Base-by-base conservation (phyloP, 805 yeast species). In the Kuraishia floccosa region DNA sequence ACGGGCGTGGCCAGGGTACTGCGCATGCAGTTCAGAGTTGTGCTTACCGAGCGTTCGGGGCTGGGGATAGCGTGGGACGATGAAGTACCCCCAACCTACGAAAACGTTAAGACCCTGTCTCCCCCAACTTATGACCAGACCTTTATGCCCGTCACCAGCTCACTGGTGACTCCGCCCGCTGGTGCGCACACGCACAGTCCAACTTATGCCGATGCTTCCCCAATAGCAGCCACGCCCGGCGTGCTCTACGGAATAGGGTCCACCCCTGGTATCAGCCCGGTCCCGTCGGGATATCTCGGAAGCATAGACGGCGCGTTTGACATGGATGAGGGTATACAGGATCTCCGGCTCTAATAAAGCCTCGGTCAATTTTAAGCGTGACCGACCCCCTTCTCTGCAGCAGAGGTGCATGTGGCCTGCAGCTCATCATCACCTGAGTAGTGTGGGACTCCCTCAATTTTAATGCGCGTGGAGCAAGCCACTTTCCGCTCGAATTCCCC, bases 61-160 rank as follows among this genome's bases (percentile, higher is more conserved):
- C 63, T 91, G 25, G 98, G 98, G 4, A 84, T 91, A 19, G 81
- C 96, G 0, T 91, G 98, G 97, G 96, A 89, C 54, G 96, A 89
- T 49, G 98, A 91, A 54, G 97, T 93, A 12, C 99, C 99, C 2
- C 99, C 99, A 1, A 81, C 86, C 14, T 91, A 91, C 46, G 84
- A 74, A 32, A 89, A 85, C 41, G 86, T 91, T 14, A 63, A 74
- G 18, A 74, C 93, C 0, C 62, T 84, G 26, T 74, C 87, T 15
- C 98, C 98, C 0, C 98, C 98, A 2, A 72, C 75, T 3, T 89
- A 91, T 52, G 65, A n/a, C n/a, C n/a, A n/a, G n/a, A n/a, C n/a
- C n/a, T n/a, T n/a, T n/a, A n/a, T n/a, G n/a, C n/a, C n/a, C n/a
- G n/a, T n/a, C n/a, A n/a, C n/a, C n/a, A n/a, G n/a, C n/a, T n/a